Evolutionary conservation across 495 filamentous ascomycete genomes (phyloP).

Genomic region (Hyaloscypha finlandica): DNA sequence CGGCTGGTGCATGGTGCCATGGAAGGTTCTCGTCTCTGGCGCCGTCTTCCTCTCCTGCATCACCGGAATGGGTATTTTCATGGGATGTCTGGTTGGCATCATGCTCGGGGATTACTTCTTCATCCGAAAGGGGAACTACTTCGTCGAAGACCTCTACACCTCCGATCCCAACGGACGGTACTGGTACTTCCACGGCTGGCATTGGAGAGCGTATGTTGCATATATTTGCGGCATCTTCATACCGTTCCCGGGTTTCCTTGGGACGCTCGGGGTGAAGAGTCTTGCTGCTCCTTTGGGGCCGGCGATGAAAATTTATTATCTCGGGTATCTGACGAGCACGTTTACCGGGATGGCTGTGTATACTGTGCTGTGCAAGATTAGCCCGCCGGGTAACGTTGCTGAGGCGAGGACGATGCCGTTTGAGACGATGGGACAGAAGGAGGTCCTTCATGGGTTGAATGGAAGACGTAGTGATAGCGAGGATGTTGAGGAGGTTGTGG

Average conservation of each 20-base stretch:
- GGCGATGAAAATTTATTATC: conserved; percentile 28
- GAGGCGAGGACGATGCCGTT: conserved; percentile 14
- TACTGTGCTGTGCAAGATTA: conserved; percentile 12
- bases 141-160: conserved; percentile 31
- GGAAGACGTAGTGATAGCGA: conserved; percentile 5
- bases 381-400: conserved; percentile 9
- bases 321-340: conserved; percentile 9
- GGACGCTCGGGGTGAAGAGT: conserved; percentile 27
- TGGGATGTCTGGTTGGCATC: conserved; percentile 28
- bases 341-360: conserved; percentile 1
- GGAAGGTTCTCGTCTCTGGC: conserved; percentile 15
- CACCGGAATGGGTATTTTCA: conserved; percentile 30
- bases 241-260: conserved; percentile 30
- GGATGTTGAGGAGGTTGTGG: conserved; percentile 6
- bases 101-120: conserved; percentile 27
- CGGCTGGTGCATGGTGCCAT: conserved; percentile 12
- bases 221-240: conserved; percentile 25
- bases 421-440: conserved; percentile 11
- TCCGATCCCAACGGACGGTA: conserved; percentile 1
- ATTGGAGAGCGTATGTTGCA: conserved; percentile 22
- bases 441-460: conserved; percentile 5
- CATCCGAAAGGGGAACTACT: conserved; percentile 31
- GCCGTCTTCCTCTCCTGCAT: conserved; percentile 9
- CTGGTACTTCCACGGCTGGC: conserved; percentile 26
- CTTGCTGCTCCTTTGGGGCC: conserved; percentile 18